Evolutionary conservation across 441 rosid species (phyloP).

Genomic region (Gossypium davidsonii): DNA sequence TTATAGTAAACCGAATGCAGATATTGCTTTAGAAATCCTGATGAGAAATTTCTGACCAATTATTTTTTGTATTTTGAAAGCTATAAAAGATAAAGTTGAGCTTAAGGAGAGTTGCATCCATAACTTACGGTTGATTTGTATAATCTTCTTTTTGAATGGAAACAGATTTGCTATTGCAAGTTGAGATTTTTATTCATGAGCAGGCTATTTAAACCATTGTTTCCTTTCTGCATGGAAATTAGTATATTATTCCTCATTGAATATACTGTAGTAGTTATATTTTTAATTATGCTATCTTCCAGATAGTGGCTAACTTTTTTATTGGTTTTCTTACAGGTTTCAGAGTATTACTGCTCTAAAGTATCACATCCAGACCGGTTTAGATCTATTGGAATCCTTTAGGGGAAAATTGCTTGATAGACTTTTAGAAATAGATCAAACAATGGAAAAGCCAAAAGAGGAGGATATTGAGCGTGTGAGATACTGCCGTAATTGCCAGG

Average conservation of each 20-base stretch:
- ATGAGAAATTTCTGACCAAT: background rate
- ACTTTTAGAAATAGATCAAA: conserved; percentile 67
- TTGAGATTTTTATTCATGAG: background rate
- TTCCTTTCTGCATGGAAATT: background rate
- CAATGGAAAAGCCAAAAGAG: conserved; percentile 71
- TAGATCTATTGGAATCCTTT: conserved; percentile 67
- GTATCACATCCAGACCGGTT: conserved; percentile 76
- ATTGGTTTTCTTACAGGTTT: conserved; percentile 45
- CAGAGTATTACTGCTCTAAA: conserved; percentile 65
- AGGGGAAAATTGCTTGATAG: conserved; percentile 58
- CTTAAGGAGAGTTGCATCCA: background rate
- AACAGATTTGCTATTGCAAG: background rate
- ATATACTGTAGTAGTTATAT: background rate
- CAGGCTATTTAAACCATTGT: background rate
- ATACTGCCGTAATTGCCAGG: conserved; percentile 61
- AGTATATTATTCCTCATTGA: background rate
- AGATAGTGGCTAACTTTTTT: conserved; percentile 7
- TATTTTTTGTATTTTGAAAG: background rate
- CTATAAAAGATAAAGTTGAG: background rate
- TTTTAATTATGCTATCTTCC: conserved; percentile 7
- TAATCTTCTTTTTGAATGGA: conserved; percentile 4
- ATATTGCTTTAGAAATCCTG: background rate
- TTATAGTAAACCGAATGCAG: background rate
- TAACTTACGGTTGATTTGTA: background rate
- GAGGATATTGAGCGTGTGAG: conserved; percentile 81